phyloP scores from a whole-genome alignment of 2,329 filamentous ascomycete genomes.

The Neonectria ditissima region DNA sequence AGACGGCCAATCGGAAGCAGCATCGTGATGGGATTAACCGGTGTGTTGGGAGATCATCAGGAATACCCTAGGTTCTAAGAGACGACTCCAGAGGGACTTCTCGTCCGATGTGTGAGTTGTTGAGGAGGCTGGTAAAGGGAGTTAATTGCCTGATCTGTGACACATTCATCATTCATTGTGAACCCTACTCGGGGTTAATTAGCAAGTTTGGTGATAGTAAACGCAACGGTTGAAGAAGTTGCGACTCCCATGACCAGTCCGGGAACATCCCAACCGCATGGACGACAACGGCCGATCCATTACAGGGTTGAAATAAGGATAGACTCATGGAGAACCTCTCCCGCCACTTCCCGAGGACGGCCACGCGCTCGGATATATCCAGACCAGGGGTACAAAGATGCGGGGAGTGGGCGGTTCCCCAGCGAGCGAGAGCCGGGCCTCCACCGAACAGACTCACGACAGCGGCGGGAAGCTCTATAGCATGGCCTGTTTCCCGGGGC shows the following conservation, averaged over 20 bases:
- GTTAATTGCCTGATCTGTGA: neutral
- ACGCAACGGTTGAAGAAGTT: neutral
- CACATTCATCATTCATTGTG: neutral
- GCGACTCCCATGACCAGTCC: neutral
- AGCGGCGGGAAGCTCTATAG: neutral
- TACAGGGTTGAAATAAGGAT: conserved; percentile 17
- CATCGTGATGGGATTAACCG: neutral
- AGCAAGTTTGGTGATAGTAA: neutral
- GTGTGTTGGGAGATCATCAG: neutral
- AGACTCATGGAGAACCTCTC: conserved; percentile 4
- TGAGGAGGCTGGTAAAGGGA: too few species aligned
- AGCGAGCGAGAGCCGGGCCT: neutral
- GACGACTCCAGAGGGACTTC: neutral
- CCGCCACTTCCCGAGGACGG: conserved; percentile 5
- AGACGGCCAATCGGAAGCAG: too few species aligned
- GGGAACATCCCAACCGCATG: neutral
- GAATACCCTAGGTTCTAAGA: neutral
- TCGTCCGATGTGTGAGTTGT: neutral
- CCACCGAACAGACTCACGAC: neutral
- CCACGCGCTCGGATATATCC: neutral
- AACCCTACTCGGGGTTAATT: neutral
- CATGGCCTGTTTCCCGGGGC: conserved; percentile 13
- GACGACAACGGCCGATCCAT: conserved; percentile 2
- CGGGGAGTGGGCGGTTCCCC: neutral
- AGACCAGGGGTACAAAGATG: neutral